phyloP scores from a whole-genome alignment of 2,329 filamentous ascomycete species.

The Pyricularia sp. region DNA sequence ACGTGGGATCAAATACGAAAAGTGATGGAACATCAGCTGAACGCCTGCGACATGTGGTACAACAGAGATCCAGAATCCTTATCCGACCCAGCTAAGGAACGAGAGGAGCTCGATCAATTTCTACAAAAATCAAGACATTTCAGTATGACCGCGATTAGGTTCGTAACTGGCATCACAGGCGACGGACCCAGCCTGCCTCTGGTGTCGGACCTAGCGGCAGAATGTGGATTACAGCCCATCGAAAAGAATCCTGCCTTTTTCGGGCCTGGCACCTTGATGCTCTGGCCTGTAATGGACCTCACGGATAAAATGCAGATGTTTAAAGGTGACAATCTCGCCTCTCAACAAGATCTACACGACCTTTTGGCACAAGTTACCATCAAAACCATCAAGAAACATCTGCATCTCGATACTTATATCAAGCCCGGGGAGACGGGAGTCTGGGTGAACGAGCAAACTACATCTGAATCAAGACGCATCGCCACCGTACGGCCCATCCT shows the following conservation, averaged over 20 bases:
- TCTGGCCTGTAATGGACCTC: background rate
- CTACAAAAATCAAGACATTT: background rate
- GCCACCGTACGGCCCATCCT: background rate
- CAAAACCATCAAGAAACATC: background rate
- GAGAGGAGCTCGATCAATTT: background rate
- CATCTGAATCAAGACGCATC: background rate
- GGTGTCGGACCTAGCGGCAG: background rate
- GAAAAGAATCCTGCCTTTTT: background rate
- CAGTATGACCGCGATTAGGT: no score
- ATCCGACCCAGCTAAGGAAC: no score
- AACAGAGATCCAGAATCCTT: no score
- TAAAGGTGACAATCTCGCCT: background rate
- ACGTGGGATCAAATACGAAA: background rate
- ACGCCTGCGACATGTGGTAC: background rate
- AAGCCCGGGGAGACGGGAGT: background rate
- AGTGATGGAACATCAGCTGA: background rate
- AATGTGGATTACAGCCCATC: background rate
- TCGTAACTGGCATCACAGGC: no score
- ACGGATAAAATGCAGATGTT: background rate
- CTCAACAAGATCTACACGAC: background rate
- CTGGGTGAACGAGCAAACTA: background rate
- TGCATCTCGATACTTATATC: background rate
- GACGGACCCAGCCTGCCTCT: background rate
- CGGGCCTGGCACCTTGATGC: background rate
- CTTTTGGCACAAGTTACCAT: background rate